phyloP scores from a whole-genome alignment of 192 early-diverging fungal species.

The Rhizophagus clarus region DNA sequence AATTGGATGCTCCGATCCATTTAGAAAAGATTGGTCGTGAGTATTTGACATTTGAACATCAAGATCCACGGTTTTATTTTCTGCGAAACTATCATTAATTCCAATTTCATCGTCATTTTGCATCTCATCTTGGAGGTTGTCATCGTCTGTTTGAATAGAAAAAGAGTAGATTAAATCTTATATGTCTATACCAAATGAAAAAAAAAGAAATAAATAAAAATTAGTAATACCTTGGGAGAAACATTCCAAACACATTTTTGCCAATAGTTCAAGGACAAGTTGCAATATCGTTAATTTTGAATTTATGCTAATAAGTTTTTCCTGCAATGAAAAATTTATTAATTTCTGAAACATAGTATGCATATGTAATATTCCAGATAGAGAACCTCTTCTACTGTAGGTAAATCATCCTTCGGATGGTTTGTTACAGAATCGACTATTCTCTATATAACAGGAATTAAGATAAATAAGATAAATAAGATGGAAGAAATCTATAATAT shows the following conservation, averaged over 20 bases:
- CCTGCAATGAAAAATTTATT: slow-evolving; percentile 17
- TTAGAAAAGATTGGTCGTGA: slow-evolving; percentile 38
- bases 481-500: neutral
- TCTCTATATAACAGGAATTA: neutral
- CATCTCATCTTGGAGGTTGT: slow-evolving; percentile 35
- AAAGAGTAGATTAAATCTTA: neutral
- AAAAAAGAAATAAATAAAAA: neutral
- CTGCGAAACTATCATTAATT: slow-evolving; percentile 40
- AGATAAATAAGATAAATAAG: neutral
- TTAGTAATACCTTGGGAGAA: slow-evolving; percentile 42
- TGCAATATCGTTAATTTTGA: slow-evolving; percentile 63
- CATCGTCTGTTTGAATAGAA: slow-evolving; percentile 34
- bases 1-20: slow-evolving; percentile 40
- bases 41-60: slow-evolving; percentile 42
- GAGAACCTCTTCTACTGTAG: neutral
- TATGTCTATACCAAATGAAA: neutral
- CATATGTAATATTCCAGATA: neutral
- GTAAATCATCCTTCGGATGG: neutral
- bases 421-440: neutral
- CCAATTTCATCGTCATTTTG: slow-evolving; percentile 45
- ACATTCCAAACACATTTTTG: slow-evolving; percentile 79
- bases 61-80: slow-evolving; percentile 49
- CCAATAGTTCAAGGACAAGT: slow-evolving; percentile 77
- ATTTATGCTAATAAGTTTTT: slow-evolving; percentile 51
- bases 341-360: neutral